phyloP scores from a whole-genome alignment of 192 early-diverging fungal genomes.

The Coemansia sp. region DNA sequence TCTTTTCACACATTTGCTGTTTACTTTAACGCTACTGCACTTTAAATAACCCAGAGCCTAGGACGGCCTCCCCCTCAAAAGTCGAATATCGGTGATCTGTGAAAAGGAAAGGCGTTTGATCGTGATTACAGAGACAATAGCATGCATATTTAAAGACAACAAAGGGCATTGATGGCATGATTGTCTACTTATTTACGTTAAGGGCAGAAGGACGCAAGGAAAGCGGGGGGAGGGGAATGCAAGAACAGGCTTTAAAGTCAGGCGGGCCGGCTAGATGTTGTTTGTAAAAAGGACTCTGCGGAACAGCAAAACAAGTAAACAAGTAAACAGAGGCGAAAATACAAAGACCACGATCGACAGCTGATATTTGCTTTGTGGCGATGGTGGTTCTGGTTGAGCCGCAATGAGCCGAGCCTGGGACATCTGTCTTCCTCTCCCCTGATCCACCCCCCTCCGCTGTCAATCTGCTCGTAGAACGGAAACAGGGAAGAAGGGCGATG shows the following conservation, averaged over 20 bases:
- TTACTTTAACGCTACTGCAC: too few relatives aligned
- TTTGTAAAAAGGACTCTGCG: not conserved
- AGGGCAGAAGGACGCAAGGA: not conserved
- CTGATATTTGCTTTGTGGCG: too few relatives aligned
- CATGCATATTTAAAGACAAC: not conserved
- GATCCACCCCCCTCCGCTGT: not conserved
- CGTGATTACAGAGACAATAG: not conserved
- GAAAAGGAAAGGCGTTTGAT: not conserved
- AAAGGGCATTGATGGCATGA: not conserved
- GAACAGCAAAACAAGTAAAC: not conserved
- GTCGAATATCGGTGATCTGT: not conserved
- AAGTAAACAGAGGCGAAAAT: not conserved
- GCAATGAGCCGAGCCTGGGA: not conserved
- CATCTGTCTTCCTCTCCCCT: not conserved
- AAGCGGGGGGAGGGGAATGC: too few relatives aligned
- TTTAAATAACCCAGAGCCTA: too few relatives aligned
- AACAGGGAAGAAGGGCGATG: not conserved
- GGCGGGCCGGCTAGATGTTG: too few relatives aligned
- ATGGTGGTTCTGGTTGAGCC: not conserved
- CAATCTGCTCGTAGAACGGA: not conserved
- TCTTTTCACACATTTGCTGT: too few relatives aligned
- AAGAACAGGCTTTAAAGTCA: too few relatives aligned
- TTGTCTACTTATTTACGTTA: not conserved
- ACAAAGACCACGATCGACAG: slow-evolving; percentile 4
- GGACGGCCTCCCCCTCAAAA: too few relatives aligned